Evolutionary conservation across 202 grass and related monocot genomes (phyloP).

Genomic region (Schoenoplectus triqueter): DNA sequence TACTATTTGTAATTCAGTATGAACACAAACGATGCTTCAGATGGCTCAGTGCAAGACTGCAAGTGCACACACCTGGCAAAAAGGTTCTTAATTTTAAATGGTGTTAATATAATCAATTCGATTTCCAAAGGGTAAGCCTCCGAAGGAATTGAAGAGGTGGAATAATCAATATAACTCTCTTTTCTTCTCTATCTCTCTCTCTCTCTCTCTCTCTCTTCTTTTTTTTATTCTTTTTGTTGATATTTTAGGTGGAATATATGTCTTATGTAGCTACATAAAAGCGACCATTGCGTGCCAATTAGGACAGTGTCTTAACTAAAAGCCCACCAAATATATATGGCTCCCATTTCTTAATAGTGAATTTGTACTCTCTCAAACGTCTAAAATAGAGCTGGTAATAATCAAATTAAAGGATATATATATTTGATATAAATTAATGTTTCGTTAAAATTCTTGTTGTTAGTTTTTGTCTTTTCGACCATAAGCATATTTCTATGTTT

Average conservation of each 20-base stretch:
- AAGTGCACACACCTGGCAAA: not conserved
- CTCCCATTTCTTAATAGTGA: not conserved
- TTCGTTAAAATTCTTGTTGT: not conserved
- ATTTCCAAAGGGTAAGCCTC: not conserved
- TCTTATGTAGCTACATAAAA: not conserved
- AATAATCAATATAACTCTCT: not conserved
- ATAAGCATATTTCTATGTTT: too few species aligned
- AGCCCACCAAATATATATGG: not conserved
- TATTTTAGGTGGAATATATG: not conserved
- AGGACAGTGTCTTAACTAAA: not conserved
- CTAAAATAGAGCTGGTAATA: not conserved
- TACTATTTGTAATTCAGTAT: too few species aligned
- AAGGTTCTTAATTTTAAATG: not conserved
- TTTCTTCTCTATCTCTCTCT: too few species aligned
- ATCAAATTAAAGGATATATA: not conserved
- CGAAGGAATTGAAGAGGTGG: not conserved
- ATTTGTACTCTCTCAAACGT: not conserved
- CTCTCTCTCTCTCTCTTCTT: too few species aligned
- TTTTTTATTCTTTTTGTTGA: not conserved
- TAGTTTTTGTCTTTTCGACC: too few species aligned
- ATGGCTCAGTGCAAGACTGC: not conserved
- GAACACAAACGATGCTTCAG: not conserved
- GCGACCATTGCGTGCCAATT: conserved; percentile 4
- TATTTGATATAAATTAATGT: not conserved
- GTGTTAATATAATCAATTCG: not conserved